Conservation (phyloP, 176 grass and related monocot species). For the Bolboschoenus planiculmis region DNA sequence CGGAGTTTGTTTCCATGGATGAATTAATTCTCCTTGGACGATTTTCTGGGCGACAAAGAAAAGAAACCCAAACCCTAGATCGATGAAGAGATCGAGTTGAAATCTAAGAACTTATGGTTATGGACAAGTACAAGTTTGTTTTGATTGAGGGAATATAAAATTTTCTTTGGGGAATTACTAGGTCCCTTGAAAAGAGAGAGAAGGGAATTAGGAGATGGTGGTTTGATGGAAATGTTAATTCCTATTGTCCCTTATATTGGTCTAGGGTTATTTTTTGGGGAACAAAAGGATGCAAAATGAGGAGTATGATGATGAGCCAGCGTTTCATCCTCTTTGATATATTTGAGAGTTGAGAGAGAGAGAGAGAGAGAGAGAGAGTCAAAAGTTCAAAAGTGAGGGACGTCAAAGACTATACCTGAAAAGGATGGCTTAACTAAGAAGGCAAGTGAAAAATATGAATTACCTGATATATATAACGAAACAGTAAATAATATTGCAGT, state of each 20-base stretch:
- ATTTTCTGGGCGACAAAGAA: neutral
- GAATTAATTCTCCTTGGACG: neutral
- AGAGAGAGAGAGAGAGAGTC: neutral
- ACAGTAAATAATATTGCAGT: neutral
- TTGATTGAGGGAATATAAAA: neutral
- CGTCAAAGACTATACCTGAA: constrained; percentile 18
- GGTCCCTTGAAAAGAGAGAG: neutral
- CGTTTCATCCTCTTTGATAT: neutral
- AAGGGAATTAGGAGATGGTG: constrained; percentile 8
- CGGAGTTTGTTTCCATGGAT: constrained; percentile 32
- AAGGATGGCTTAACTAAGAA: constrained; percentile 22
- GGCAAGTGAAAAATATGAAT: neutral
- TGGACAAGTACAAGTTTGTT: neutral
- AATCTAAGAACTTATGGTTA: constrained; percentile 6
- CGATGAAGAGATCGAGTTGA: neutral
- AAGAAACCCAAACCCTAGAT: constrained; percentile 4
- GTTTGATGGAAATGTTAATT: constrained; percentile 10
- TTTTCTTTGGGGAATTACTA: constrained; percentile 4
- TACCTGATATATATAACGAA: constrained; percentile 5
- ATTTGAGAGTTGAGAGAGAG: neutral
- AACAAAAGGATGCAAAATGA: constrained; percentile 17
- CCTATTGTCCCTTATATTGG: constrained; percentile 24
- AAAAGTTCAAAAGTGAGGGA: constrained; percentile 21
- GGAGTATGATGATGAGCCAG: neutral
- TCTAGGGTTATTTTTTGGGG: constrained; percentile 14